Percentiles rank a stretch among this genome's conserved stretches.
phyloP scores from a whole-genome alignment of 1,139 yeast species.

The Kodamaea plutei region DNA sequence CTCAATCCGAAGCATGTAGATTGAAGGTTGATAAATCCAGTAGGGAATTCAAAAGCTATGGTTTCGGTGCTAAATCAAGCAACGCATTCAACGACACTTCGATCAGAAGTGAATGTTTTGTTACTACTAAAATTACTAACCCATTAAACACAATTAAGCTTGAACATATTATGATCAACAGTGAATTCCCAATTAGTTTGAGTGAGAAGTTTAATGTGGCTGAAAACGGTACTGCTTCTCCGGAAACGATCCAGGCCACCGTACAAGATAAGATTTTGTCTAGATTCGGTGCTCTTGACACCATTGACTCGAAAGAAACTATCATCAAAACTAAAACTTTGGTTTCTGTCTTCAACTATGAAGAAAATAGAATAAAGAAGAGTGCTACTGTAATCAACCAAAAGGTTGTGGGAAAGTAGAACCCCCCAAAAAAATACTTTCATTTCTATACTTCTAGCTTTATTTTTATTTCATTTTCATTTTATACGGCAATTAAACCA shows the following conservation, averaged over 20 bases:
- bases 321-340: conserved; percentile 1
- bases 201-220: conserved; percentile 2
- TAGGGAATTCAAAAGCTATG: conserved; percentile 2
- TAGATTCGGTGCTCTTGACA: conserved; percentile 1
- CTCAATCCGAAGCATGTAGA: conserved; percentile 1
- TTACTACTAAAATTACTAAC: conserved; percentile 1
- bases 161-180: background rate
- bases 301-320: conserved; percentile 2
- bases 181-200: conserved; percentile 1
- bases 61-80: conserved; percentile 1
- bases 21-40: conserved; percentile 1
- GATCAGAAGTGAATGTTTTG: conserved; percentile 1
- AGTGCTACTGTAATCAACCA: conserved; percentile 3
- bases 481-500: too few relatives aligned
- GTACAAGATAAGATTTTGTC: conserved; percentile 1
- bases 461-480: too few relatives aligned
- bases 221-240: conserved; percentile 1
- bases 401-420: too few relatives aligned
- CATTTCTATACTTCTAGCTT: too few relatives aligned
- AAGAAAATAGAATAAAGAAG: conserved; percentile 3
- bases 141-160: conserved; percentile 4
- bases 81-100: conserved; percentile 1
- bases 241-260: conserved; percentile 1
- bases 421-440: too few relatives aligned
- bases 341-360: conserved; percentile 4